These are phyloP conservation scores for Penicillium sp. DNA, from an alignment of 2,329 filamentous ascomycete genomes.

Conservation along the genomic window DNA sequence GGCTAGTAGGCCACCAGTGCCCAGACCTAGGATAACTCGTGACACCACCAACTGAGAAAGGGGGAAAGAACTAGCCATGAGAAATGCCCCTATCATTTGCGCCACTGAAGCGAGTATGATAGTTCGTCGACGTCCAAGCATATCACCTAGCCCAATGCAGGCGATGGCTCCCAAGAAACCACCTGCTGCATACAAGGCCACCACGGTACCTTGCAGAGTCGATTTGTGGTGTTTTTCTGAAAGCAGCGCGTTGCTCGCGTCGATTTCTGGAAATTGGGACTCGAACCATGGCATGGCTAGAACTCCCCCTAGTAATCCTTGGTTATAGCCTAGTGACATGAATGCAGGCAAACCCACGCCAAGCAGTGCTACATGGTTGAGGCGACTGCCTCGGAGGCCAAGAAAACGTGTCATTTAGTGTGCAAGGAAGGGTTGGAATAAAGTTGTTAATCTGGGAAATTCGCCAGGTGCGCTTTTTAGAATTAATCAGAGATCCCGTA, in stretches of 20 bases:
- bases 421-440: not conserved
- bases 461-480: not conserved
- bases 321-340: slow-evolving; percentile 17
- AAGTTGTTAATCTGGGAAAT: not conserved
- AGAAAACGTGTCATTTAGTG: slow-evolving; percentile 10
- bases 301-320: slow-evolving; percentile 14
- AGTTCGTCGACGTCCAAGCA: slow-evolving; percentile 11
- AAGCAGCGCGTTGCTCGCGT: slow-evolving; percentile 3
- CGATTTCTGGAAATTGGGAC: slow-evolving; percentile 11
- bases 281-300: slow-evolving; percentile 14
- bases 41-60: slow-evolving; percentile 13
- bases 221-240: slow-evolving; percentile 8
- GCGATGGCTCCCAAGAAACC: slow-evolving; percentile 13
- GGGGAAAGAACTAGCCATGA: slow-evolving; percentile 10
- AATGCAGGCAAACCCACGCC: slow-evolving; percentile 16
- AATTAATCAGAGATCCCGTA: not conserved
- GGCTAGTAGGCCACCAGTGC: slow-evolving; percentile 10
- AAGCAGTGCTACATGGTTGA: slow-evolving; percentile 10
- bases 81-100: slow-evolving; percentile 12
- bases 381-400: slow-evolving; percentile 14
- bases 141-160: slow-evolving; percentile 13
- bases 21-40: slow-evolving; percentile 13
- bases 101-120: slow-evolving; percentile 8
- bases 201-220: slow-evolving; percentile 12
- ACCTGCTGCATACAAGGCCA: slow-evolving; percentile 14